These are phyloP conservation scores for Trametes elegans DNA, from an alignment of 768 basidiomycete species.

Conservation along the genomic window DNA sequence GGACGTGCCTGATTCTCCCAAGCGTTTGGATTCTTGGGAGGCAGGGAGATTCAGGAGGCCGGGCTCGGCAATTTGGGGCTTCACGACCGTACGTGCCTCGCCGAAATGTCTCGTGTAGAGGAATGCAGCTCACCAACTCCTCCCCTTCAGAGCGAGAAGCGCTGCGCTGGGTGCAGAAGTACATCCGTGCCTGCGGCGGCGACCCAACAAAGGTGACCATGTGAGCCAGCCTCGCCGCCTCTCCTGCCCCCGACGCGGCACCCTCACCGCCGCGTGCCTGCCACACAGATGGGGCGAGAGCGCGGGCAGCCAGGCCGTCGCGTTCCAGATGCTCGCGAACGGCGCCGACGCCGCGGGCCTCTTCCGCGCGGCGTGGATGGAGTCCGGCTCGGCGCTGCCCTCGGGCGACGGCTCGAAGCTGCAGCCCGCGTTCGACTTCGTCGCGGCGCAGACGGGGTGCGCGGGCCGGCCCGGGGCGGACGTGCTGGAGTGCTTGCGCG, in stretches of 20 bases:
- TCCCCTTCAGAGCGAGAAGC: constrained; percentile 34
- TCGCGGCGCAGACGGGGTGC: constrained; percentile 40
- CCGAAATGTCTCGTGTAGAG: neutral
- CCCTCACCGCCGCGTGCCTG: neutral
- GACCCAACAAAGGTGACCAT: constrained; percentile 42
- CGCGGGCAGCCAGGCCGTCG: constrained; percentile 23
- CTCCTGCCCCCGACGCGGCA: no score
- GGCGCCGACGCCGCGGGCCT: constrained; percentile 20
- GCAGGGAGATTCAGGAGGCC: constrained; percentile 21
- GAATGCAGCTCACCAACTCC: neutral
- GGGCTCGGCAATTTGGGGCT: constrained; percentile 36
- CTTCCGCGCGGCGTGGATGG: constrained; percentile 23
- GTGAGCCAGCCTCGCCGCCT: neutral
- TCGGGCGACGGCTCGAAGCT: constrained; percentile 1
- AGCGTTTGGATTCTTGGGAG: constrained; percentile 27
- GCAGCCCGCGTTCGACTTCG: constrained; percentile 33
- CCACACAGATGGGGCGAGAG: constrained; percentile 26
- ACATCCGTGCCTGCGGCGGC: constrained; percentile 27
- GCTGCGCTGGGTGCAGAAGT: constrained; percentile 35
- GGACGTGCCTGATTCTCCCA: neutral
- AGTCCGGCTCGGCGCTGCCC: constrained; percentile 11
- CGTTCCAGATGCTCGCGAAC: constrained; percentile 23
- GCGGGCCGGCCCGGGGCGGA: constrained; percentile 26
- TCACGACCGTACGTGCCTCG: constrained; percentile 29
- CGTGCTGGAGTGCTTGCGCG: constrained; percentile 42